Conservation (phyloP, 352 stramenopile species). For the Globisporangium iwayamae region DNA sequence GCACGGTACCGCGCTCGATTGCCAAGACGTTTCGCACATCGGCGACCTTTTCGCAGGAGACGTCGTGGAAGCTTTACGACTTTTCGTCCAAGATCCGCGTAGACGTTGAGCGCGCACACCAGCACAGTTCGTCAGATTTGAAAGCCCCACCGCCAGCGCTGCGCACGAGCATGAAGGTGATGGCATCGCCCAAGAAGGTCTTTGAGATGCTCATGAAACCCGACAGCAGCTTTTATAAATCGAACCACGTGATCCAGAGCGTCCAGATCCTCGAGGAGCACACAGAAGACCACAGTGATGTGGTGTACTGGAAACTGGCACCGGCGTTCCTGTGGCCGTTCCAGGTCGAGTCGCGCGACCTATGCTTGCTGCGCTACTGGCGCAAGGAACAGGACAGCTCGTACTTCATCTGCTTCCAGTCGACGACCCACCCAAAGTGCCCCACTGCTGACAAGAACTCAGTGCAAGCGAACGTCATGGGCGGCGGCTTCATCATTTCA, state of each 20-base stretch:
- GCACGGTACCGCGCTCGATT: conserved; percentile 70
- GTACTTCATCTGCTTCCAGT: conserved; percentile 87
- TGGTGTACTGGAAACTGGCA: conserved; percentile 75
- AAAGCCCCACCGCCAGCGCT: conserved; percentile 47
- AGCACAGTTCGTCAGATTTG: conserved; percentile 34
- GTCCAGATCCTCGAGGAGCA: conserved; percentile 63
- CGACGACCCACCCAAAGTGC: conserved; percentile 61
- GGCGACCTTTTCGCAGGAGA: conserved; percentile 73
- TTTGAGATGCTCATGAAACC: conserved; percentile 77
- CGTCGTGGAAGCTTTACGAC: conserved; percentile 70
- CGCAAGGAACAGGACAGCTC: conserved; percentile 74
- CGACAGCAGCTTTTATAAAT: conserved; percentile 65
- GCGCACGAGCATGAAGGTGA: conserved; percentile 69
- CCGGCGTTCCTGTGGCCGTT: conserved; percentile 74
- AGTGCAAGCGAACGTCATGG: conserved; percentile 63
- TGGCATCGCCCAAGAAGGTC: conserved; percentile 57
- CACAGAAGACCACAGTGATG: conserved; percentile 64
- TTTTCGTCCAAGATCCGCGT: conserved; percentile 73
- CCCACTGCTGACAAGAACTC: conserved; percentile 23
- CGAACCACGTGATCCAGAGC: conserved; percentile 75
- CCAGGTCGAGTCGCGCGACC: conserved; percentile 56
- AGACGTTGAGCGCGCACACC: conserved; percentile 49
- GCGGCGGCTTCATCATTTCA: conserved; percentile 73
- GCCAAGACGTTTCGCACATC: conserved; percentile 76
- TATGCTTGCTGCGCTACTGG: conserved; percentile 81